phyloP scores from a whole-genome alignment of 208 protist genomes.

The Leishmania turanica region DNA sequence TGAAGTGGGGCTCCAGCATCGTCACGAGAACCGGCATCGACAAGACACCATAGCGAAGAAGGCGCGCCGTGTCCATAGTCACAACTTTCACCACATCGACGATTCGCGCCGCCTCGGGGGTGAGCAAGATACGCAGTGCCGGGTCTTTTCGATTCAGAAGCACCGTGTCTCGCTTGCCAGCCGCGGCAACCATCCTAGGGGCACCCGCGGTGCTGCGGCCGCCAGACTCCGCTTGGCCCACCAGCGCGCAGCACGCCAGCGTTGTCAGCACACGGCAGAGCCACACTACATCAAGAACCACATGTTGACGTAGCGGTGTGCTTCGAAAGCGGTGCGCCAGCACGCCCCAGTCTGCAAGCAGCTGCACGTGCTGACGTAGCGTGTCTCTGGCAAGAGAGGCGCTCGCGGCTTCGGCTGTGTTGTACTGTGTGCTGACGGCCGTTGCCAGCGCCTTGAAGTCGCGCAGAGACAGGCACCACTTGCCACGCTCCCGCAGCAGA shows the following conservation, averaged over 20 bases:
- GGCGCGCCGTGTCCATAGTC: conserved; percentile 32
- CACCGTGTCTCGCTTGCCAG: not conserved
- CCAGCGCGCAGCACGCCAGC: conserved; percentile 32
- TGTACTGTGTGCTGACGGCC: conserved; percentile 48
- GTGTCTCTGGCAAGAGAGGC: conserved; percentile 25
- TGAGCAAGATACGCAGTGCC: conserved; percentile 19
- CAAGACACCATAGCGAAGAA: conserved; percentile 30
- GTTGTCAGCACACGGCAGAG: conserved; percentile 40
- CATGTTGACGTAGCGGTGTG: conserved; percentile 39
- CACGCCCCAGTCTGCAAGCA: conserved; percentile 63
- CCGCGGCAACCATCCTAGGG: conserved; percentile 3
- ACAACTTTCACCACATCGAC: conserved; percentile 31
- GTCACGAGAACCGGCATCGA: conserved; percentile 21
- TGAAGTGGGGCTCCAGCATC: conserved; percentile 28
- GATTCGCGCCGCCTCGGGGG: conserved; percentile 14
- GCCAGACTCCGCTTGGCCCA: conserved; percentile 11
- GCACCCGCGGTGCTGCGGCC: not conserved
- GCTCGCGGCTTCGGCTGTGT: not conserved
- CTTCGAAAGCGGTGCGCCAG: conserved; percentile 70
- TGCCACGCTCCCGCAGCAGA: conserved; percentile 37
- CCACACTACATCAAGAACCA: conserved; percentile 77
- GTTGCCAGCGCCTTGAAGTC: conserved; percentile 68
- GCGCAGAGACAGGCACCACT: conserved; percentile 52
- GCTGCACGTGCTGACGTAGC: conserved; percentile 73
- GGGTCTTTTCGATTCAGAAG: conserved; percentile 4